Base-by-base conservation (phyloP, 352 stramenopile species). In the Halophytophthora batemanensis region DNA sequence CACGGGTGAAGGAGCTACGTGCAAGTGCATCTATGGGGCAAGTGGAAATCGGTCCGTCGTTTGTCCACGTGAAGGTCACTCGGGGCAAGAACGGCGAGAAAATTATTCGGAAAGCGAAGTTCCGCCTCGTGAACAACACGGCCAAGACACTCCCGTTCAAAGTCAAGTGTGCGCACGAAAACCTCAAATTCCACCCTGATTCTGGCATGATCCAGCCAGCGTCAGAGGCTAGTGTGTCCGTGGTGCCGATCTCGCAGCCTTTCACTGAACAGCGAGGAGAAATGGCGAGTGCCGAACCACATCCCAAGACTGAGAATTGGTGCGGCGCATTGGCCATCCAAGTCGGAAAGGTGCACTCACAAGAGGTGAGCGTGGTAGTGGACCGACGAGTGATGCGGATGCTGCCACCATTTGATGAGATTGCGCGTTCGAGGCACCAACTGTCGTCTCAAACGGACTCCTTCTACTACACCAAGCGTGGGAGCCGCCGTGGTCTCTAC, bases 381-480 rank as follows among this genome's bases (percentile, higher is more conserved):
- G 67, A 75, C 50, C 54, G 51, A 21, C 60, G 56, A 38, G 49
- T 72, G 31, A 54, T 88, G 14, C 45, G 52, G 21, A 45, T 46
- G 21, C 51, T 93, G 29, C 79, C 82, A 2, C 54, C 50, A 1
- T 89, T 89, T 35, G 71, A 87, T 25, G 65, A 86, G 23, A 73
- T 82, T 25, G 79, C 75, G 17, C 77, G 82, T 39, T 71, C 61
- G 38, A 69, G 74, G 1, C 82, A 93, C 33, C 64, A 76, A 4
- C 63, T 93, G 19, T 88, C 73, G 22, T 74, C 71, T 14, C 82
- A 93, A 25, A 87, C 79, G 1, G 79, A 93, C 58, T 86, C 82
- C 8, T 93, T 90, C 59, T 93, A 93, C 59, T 93, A 90, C 60
- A 91, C 81, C 2, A 92, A 91, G 49, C 84, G 76, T 37, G 64